Percentiles rank a stretch among this genome's conserved stretches.
phyloP scores from a whole-genome alignment of 768 basidiomycete genomes.

The Tremella fuciformis region DNA sequence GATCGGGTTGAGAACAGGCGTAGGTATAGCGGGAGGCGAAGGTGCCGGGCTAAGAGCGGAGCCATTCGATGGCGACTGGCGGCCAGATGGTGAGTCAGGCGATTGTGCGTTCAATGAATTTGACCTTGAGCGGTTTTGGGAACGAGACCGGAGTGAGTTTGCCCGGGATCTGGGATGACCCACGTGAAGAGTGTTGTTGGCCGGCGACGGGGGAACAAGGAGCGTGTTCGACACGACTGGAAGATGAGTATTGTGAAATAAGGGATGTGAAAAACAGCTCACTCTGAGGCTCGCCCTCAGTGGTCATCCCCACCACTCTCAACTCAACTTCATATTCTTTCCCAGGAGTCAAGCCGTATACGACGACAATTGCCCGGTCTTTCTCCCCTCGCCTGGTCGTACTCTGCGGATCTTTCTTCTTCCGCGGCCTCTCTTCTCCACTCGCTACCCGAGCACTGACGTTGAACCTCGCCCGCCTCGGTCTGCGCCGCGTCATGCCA shows the following conservation, averaged over 20 bases:
- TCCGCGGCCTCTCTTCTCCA: constrained; percentile 11
- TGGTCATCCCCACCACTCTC: constrained; percentile 59
- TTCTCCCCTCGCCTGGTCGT: constrained; percentile 43
- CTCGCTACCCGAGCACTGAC: constrained; percentile 17
- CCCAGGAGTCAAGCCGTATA: constrained; percentile 83
- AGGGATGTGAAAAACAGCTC: constrained; percentile 8
- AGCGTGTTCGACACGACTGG: constrained; percentile 37
- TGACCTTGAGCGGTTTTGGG: constrained; percentile 45
- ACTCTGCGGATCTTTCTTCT: constrained; percentile 16
- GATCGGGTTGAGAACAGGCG: constrained; percentile 32
- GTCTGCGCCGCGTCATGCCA: constrained; percentile 28
- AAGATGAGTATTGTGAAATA: constrained; percentile 11
- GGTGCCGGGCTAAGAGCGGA: constrained; percentile 2
- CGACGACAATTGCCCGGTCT: constrained; percentile 85
- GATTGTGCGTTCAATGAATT: constrained; percentile 34
- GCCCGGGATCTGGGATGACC: constrained; percentile 44
- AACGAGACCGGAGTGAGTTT: constrained; percentile 46
- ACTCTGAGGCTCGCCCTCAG: constrained; percentile 28
- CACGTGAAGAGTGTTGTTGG: constrained; percentile 10
- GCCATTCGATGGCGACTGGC: constrained; percentile 3
- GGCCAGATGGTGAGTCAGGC: constrained; percentile 1
- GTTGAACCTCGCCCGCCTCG: constrained; percentile 33
- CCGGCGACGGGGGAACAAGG: constrained; percentile 36
- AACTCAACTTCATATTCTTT: constrained; percentile 88
- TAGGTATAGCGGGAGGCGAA: constrained; percentile 17